These are phyloP conservation scores for Iodosphaeria phyllophila DNA, from an alignment of 2,329 filamentous ascomycete genomes.

Conservation along the genomic window DNA sequence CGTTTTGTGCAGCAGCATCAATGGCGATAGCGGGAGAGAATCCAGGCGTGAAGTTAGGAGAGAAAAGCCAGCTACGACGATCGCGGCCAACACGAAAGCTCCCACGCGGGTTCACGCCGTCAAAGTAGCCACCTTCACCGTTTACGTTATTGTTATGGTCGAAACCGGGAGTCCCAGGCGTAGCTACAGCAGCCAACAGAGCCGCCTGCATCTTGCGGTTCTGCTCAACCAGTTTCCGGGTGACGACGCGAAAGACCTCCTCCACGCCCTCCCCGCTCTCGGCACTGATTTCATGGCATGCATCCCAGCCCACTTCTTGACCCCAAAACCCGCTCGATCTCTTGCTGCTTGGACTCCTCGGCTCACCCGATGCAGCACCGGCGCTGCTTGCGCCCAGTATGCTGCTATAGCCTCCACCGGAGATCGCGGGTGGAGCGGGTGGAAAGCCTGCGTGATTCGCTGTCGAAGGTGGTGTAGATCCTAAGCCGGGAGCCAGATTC, in stretches of 20 bases:
- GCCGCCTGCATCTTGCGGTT: slow-evolving; percentile 44
- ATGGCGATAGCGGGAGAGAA: slow-evolving; percentile 33
- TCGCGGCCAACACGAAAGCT: slow-evolving; percentile 41
- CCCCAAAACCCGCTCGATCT: slow-evolving; percentile 69
- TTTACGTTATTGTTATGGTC: too few relatives aligned
- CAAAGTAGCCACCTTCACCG: slow-evolving; percentile 31
- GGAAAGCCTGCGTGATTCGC: slow-evolving; percentile 20
- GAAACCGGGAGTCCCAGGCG: slow-evolving; percentile 24
- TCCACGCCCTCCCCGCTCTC: slow-evolving; percentile 92
- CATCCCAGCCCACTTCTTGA: slow-evolving; percentile 88
- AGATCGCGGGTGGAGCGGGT: slow-evolving; percentile 10
- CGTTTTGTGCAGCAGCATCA: slow-evolving; percentile 19
- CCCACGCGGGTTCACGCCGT: slow-evolving; percentile 24
- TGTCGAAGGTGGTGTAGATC: slow-evolving; percentile 48
- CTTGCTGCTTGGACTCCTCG: slow-evolving; percentile 42
- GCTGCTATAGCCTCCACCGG: slow-evolving; percentile 9
- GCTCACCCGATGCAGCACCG: slow-evolving; percentile 20
- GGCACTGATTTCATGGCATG: slow-evolving; percentile 89
- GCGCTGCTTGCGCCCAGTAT: slow-evolving; percentile 15
- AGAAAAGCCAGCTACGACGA: slow-evolving; percentile 39
- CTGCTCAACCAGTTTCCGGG: slow-evolving; percentile 43
- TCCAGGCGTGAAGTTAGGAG: slow-evolving; percentile 29
- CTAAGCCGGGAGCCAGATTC: slow-evolving; percentile 57
- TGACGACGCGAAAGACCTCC: slow-evolving; percentile 69
- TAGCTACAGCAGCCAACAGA: slow-evolving; percentile 32